Conservation (phyloP, 768 basidiomycete genomes). For the Phallus indusiatus region DNA sequence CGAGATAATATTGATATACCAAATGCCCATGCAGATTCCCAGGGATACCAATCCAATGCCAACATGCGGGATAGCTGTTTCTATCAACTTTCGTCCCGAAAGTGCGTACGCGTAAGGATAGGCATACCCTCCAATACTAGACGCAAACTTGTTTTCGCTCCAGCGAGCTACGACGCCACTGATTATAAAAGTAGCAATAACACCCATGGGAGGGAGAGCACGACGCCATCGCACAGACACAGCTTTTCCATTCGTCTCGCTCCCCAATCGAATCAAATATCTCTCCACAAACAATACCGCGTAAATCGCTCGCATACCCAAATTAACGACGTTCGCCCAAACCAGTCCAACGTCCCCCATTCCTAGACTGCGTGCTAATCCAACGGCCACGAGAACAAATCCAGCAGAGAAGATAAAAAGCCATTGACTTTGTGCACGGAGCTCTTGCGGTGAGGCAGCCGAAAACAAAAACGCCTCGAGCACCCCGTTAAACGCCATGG, state of each 20-base stretch:
- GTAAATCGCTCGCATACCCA: slow-evolving; percentile 54
- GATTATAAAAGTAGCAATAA: slow-evolving; percentile 1
- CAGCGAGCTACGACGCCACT: slow-evolving; percentile 1
- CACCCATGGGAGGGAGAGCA: slow-evolving; percentile 2
- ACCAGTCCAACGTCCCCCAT: slow-evolving; percentile 64
- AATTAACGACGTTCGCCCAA: slow-evolving; percentile 65
- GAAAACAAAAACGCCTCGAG: slow-evolving; percentile 87
- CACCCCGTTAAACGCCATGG: slow-evolving; percentile 83
- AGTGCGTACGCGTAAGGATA: background rate
- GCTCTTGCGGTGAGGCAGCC: slow-evolving; percentile 55
- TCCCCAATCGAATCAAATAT: slow-evolving; percentile 33
- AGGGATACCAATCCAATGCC: slow-evolving; percentile 2
- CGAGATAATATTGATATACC: background rate
- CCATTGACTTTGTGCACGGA: slow-evolving; percentile 67
- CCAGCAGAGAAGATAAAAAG: slow-evolving; percentile 68
- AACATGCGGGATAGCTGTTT: background rate
- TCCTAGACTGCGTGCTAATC: slow-evolving; percentile 31
- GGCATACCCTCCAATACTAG: background rate
- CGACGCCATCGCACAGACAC: slow-evolving; percentile 14
- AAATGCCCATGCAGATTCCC: slow-evolving; percentile 1
- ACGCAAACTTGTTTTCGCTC: background rate
- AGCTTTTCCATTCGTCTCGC: background rate
- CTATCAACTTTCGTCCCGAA: background rate
- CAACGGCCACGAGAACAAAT: slow-evolving; percentile 50
- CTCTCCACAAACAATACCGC: slow-evolving; percentile 37